A percentile compares a stretch with the other conserved stretches of the same genome.
Evolutionary conservation across 441 rosid genomes (phyloP).

Genomic region (Euphorbia schlechtendalii): DNA sequence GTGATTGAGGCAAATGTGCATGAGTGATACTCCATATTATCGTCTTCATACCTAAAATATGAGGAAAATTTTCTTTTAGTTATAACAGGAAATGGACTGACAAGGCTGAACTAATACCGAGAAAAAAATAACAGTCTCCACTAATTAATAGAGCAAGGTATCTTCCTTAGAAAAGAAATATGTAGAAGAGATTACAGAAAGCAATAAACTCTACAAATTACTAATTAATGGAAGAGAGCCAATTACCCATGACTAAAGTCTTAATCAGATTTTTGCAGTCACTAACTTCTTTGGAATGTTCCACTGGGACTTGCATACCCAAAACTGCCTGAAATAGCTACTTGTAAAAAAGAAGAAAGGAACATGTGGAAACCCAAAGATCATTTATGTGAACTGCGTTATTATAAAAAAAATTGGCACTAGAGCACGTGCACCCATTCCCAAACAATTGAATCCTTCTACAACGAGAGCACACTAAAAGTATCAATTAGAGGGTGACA

Average conservation of each 20-base stretch:
- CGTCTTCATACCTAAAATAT: slow-evolving; percentile 88
- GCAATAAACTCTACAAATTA: slow-evolving; percentile 13
- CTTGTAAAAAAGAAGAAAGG: slow-evolving; percentile 1
- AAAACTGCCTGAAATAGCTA: slow-evolving; percentile 83
- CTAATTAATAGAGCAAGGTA: not conserved
- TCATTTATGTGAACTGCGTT: not conserved
- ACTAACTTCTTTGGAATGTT: slow-evolving; percentile 95
- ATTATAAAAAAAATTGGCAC: not conserved
- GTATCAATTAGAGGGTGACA: slow-evolving; percentile 40
- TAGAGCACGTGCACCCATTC: slow-evolving; percentile 34
- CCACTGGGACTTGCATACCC: slow-evolving; percentile 89
- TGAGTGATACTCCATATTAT: slow-evolving; percentile 97
- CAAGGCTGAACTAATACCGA: not conserved
- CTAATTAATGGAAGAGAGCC: slow-evolving; percentile 14
- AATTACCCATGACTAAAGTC: slow-evolving; percentile 97
- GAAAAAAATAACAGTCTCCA: too few species aligned
- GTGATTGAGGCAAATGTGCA: slow-evolving; percentile 89
- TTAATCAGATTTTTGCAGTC: slow-evolving; percentile 93
- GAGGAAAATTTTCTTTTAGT: slow-evolving; percentile 15
- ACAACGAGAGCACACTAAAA: slow-evolving; percentile 63
- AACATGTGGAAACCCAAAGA: not conserved
- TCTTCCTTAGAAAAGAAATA: not conserved
- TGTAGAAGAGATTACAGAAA: not conserved
- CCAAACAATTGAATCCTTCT: slow-evolving; percentile 62
- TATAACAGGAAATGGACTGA: slow-evolving; percentile 1